Evolutionary conservation across 2,329 filamentous ascomycete genomes (phyloP).

Genomic region (Curvularia sp.): DNA sequence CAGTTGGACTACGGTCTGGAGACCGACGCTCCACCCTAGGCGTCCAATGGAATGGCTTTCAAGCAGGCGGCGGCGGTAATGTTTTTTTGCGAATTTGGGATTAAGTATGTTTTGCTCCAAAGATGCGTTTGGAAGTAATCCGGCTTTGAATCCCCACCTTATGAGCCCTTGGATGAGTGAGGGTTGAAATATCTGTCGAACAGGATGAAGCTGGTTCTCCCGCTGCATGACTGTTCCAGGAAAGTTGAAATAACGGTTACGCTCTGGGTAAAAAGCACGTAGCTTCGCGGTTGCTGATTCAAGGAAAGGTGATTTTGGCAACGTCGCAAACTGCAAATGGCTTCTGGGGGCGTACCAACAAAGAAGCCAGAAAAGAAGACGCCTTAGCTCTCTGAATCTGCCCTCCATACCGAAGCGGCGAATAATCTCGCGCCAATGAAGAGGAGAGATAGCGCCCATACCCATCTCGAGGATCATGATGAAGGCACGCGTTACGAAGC

Average conservation of each 20-base stretch:
- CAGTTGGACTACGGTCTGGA: slow-evolving; percentile 38
- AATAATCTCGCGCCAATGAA: slow-evolving; percentile 65
- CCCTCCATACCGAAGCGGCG: slow-evolving; percentile 66
- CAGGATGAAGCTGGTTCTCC: slow-evolving; percentile 29
- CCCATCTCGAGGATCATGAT: slow-evolving; percentile 58
- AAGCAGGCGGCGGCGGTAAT: slow-evolving; percentile 35
- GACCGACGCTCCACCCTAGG: slow-evolving; percentile 39
- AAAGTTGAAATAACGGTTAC: slow-evolving; percentile 29
- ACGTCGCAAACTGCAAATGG: slow-evolving; percentile 22
- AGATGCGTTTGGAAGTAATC: slow-evolving; percentile 33
- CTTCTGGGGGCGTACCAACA: slow-evolving; percentile 47
- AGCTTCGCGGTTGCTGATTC: slow-evolving; percentile 30
- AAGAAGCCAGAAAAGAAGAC: slow-evolving; percentile 61
- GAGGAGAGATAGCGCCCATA: slow-evolving; percentile 51
- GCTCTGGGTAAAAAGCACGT: slow-evolving; percentile 22
- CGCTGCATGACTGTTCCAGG: slow-evolving; percentile 17
- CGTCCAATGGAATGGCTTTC: slow-evolving; percentile 26
- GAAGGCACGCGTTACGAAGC: slow-evolving; percentile 58
- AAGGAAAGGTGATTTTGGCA: slow-evolving; percentile 36
- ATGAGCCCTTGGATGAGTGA: slow-evolving; percentile 42
- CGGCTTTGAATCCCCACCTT: slow-evolving; percentile 46
- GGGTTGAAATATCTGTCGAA: slow-evolving; percentile 37
- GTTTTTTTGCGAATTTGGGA: slow-evolving; percentile 28
- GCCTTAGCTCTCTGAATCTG: slow-evolving; percentile 60
- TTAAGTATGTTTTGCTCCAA: slow-evolving; percentile 37